A percentile compares a stretch with the other conserved stretches of the same genome.
Evolutionary conservation across 495 filamentous ascomycete genomes (phyloP).

Genomic region (Parachaetomium inaequale): DNA sequence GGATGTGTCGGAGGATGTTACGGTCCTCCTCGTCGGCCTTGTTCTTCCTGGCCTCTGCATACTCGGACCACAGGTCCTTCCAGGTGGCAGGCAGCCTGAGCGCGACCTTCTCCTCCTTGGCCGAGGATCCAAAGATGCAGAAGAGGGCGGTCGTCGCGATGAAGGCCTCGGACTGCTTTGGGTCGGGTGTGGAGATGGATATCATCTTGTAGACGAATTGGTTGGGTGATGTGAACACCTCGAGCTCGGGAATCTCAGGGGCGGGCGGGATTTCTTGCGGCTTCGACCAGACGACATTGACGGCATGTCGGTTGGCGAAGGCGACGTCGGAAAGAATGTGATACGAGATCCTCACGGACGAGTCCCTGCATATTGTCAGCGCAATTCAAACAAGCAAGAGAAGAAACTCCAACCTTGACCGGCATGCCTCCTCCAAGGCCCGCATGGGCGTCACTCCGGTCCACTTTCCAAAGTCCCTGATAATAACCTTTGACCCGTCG

Average conservation of each 20-base stretch:
- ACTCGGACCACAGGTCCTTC: constrained; percentile 82
- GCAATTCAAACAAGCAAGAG: constrained; percentile 2
- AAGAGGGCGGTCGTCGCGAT: constrained; percentile 80
- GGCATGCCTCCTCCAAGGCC: constrained; percentile 82
- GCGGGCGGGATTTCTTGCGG: constrained; percentile 55
- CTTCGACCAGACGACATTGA: constrained; percentile 79
- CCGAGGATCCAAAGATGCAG: constrained; percentile 67
- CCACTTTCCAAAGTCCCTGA: constrained; percentile 82
- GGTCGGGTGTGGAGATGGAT: constrained; percentile 66
- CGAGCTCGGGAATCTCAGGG: constrained; percentile 39
- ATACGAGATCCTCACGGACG: constrained; percentile 59
- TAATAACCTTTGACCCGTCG: constrained; percentile 51
- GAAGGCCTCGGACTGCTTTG: constrained; percentile 79
- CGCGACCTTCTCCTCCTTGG: constrained; percentile 81
- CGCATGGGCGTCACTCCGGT: constrained; percentile 65
- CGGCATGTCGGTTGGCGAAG: constrained; percentile 68
- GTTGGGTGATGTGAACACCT: constrained; percentile 41
- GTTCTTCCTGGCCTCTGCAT: constrained; percentile 63
- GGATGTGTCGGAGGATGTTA: constrained; percentile 55
- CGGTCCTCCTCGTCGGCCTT: constrained; percentile 68
- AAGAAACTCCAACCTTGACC: constrained; percentile 59
- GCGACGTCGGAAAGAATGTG: constrained; percentile 64
- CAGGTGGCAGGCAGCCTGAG: constrained; percentile 72
- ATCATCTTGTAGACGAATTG: constrained; percentile 65
- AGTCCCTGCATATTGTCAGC: constrained; percentile 51